These are phyloP conservation scores for Exophiala lecanii-corni DNA, from an alignment of 2,329 filamentous ascomycete species.

Conservation along the genomic window DNA sequence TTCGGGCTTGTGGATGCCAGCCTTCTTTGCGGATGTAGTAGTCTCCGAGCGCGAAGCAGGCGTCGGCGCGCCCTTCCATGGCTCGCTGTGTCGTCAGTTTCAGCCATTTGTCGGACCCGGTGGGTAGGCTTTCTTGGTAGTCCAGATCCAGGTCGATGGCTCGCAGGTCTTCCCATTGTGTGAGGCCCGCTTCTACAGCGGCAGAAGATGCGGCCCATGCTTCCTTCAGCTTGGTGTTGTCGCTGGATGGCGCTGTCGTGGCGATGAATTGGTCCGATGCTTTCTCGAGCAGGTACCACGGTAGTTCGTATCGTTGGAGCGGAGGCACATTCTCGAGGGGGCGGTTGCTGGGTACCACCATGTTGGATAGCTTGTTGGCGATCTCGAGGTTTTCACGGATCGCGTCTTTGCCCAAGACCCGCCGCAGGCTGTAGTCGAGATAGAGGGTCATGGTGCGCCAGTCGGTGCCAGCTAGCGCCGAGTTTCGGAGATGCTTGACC, in stretches of 20 bases:
- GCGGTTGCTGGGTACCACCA: slow-evolving; percentile 10
- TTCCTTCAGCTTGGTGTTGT: slow-evolving; percentile 2
- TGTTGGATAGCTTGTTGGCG: slow-evolving; percentile 13
- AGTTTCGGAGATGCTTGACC: neutral
- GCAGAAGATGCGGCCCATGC: slow-evolving; percentile 12
- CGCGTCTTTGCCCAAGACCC: slow-evolving; percentile 4
- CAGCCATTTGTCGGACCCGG: slow-evolving; percentile 15
- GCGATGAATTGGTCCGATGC: slow-evolving; percentile 13
- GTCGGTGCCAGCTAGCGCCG: slow-evolving; percentile 5
- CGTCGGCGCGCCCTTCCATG: slow-evolving; percentile 9
- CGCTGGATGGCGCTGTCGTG: slow-evolving; percentile 3
- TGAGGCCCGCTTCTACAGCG: slow-evolving; percentile 14
- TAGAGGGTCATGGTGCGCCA: slow-evolving; percentile 16
- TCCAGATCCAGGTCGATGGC: slow-evolving; percentile 10
- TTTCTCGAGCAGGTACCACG: slow-evolving; percentile 13
- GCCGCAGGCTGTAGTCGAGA: slow-evolving; percentile 7
- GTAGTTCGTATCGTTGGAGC: slow-evolving; percentile 4
- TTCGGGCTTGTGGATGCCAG: slow-evolving; percentile 10
- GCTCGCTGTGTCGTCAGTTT: slow-evolving; percentile 14
- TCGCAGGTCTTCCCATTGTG: slow-evolving; percentile 14
- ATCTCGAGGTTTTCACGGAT: slow-evolving; percentile 11
- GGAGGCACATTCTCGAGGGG: slow-evolving; percentile 1
- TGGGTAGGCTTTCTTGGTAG: slow-evolving; percentile 5
- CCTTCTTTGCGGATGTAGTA: slow-evolving; percentile 19
- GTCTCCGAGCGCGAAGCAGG: slow-evolving; percentile 15